phyloP scores from a whole-genome alignment of 2,329 filamentous ascomycete species.

The Fusarium fracticaudum region DNA sequence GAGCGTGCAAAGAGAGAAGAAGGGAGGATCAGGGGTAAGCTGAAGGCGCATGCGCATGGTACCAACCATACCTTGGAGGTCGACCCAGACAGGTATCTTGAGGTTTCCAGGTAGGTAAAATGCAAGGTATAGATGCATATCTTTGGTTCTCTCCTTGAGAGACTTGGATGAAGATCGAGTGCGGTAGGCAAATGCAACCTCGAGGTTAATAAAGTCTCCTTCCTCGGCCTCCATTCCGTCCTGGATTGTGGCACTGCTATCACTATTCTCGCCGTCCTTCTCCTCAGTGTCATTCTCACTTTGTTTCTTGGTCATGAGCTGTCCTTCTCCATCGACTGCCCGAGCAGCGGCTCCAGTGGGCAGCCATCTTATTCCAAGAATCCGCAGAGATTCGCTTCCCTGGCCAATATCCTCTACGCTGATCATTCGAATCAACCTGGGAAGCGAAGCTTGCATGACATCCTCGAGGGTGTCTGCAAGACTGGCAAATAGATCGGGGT shows the following conservation, averaged over 20 bases:
- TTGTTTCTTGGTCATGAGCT: constrained; percentile 55
- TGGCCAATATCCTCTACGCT: constrained; percentile 80
- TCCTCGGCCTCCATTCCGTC: constrained; percentile 80
- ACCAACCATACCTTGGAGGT: constrained; percentile 76
- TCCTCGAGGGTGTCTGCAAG: constrained; percentile 78
- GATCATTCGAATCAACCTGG: constrained; percentile 76
- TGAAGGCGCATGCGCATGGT: constrained; percentile 76
- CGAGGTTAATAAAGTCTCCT: constrained; percentile 81
- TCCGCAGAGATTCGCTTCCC: constrained; percentile 75
- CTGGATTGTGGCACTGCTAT: constrained; percentile 47
- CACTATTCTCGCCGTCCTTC: constrained; percentile 50
- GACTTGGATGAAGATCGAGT: constrained; percentile 69
- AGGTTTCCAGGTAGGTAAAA: constrained; percentile 72
- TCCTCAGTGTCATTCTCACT: constrained; percentile 47
- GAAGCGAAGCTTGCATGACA: constrained; percentile 81
- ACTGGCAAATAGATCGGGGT: constrained; percentile 77
- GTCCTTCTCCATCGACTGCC: constrained; percentile 67
- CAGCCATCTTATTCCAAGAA: constrained; percentile 77
- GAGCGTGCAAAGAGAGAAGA: constrained; percentile 78
- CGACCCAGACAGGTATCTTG: constrained; percentile 75
- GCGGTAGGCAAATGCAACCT: constrained; percentile 78
- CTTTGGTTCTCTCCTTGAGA: constrained; percentile 74
- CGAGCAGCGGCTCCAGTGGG: constrained; percentile 74
- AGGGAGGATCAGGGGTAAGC: constrained; percentile 78
- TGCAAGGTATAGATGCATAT: constrained; percentile 72